Evolutionary conservation across 352 stramenopile genomes (phyloP), one percentile per base, ranked within the genome.

Genomic region (Phytophthora constricta): DNA sequence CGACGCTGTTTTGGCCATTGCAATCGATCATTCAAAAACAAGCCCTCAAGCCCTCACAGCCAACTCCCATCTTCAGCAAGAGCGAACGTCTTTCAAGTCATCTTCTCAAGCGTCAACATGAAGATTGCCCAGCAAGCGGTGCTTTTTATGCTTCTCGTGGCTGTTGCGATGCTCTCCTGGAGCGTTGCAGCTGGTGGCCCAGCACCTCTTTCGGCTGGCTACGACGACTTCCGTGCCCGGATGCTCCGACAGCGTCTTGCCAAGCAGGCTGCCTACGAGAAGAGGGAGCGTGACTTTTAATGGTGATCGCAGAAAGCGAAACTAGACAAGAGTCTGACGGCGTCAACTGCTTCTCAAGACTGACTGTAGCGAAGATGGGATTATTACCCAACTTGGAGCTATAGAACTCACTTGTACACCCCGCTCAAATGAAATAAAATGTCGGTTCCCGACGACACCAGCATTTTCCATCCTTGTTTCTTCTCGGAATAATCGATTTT

Each of bases 291-390:
- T 1, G 58, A 62, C n/a, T 72, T 59, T 27, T 72, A 60, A n/a
- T n/a, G n/a, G n/a, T n/a, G n/a, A n/a, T n/a, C n/a, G n/a, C 52
- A 62, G 50, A 33, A 72, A 72, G 37, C 58, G 64, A n/a, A 14
- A 55, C 45, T 72, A 62, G 58, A 47, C 41, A 3, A 4, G n/a
- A 17, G 11, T 19, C 14, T 16, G 4, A 42, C 34, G 34, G 10
- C 34, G n/a, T 42, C 34, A 42, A 42, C n/a, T n/a, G n/a, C n/a
- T n/a, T n/a, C n/a, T n/a, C n/a, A n/a, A n/a, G n/a, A n/a, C n/a
- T n/a, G n/a, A n/a, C n/a, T n/a, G n/a, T n/a, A n/a, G n/a, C n/a
- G n/a, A n/a, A n/a, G n/a, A n/a, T n/a, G n/a, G n/a, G n/a, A n/a
- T n/a, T n/a, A n/a, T n/a, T n/a, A n/a, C n/a, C n/a, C n/a, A n/a